Conservation (phyloP, 257 asterid species). For the Datura wrightii region DNA sequence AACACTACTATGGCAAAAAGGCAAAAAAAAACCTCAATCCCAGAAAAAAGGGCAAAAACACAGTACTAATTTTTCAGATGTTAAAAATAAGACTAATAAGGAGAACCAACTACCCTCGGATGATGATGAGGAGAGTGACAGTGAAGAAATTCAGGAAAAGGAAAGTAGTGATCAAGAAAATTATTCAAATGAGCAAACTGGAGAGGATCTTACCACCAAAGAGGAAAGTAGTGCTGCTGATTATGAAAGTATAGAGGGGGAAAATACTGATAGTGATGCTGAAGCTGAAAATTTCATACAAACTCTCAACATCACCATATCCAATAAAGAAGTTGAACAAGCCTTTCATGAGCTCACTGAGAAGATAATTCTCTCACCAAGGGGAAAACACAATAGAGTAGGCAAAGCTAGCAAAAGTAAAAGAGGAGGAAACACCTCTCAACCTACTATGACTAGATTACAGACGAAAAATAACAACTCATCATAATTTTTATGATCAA, state of each 20-base stretch:
- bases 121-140: neutral
- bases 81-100: no score
- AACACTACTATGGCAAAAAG: no score
- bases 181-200: neutral
- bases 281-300: neutral
- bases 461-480: no score
- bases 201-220: neutral
- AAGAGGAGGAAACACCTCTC: no score
- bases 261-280: neutral
- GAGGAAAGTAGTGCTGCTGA: neutral
- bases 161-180: neutral
- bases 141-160: neutral
- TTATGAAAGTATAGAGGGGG: neutral
- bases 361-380: neutral
- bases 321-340: neutral
- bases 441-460: neutral
- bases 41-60: neutral
- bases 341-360: neutral
- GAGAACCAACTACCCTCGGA: neutral
- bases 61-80: no score
- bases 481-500: no score
- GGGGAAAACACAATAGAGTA: neutral
- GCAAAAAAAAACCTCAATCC: no score
- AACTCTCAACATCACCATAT: neutral
- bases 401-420: neutral